phyloP scores from a whole-genome alignment of 1,139 yeast genomes.

The Meyerozyma guilliermondii region DNA sequence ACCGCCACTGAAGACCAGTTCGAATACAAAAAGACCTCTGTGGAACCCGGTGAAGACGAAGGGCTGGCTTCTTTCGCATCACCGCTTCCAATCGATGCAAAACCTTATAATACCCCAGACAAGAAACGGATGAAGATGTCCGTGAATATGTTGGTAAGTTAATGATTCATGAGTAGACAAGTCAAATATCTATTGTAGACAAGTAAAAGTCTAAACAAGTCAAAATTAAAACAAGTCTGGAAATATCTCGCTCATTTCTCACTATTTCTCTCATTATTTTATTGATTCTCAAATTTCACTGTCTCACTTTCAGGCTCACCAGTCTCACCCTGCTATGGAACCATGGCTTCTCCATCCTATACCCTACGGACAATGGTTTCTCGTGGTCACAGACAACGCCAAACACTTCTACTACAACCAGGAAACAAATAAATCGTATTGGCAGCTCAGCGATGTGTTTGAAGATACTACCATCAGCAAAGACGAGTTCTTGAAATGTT shows the following conservation, averaged over 20 bases:
- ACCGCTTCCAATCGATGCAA: background rate
- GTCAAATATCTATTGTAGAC: background rate
- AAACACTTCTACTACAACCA: constrained; percentile 30
- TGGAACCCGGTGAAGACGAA: background rate
- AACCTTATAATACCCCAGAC: constrained; percentile 22
- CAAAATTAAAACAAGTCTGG: no score
- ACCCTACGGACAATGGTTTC: constrained; percentile 22
- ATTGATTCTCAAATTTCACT: no score
- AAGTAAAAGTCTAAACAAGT: no score
- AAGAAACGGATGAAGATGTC: constrained; percentile 38
- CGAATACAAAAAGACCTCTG: background rate
- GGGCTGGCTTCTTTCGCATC: background rate
- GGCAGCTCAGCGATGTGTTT: constrained; percentile 30
- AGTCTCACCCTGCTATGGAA: background rate
- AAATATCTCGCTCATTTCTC: background rate
- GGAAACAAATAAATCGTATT: constrained; percentile 17
- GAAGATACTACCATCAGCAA: constrained; percentile 11
- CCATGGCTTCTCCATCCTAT: constrained; percentile 10
- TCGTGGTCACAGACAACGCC: constrained; percentile 24
- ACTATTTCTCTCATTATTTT: no score
- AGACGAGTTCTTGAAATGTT: constrained; percentile 14
- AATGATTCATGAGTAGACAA: constrained; percentile 2
- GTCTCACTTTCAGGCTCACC: no score
- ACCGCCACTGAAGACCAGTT: constrained; percentile 3
- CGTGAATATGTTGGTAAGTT: constrained; percentile 44